Evolutionary conservation across 768 basidiomycete genomes (phyloP), one percentile per base, ranked within the genome.

Genomic region (Tulasnella sp.): DNA sequence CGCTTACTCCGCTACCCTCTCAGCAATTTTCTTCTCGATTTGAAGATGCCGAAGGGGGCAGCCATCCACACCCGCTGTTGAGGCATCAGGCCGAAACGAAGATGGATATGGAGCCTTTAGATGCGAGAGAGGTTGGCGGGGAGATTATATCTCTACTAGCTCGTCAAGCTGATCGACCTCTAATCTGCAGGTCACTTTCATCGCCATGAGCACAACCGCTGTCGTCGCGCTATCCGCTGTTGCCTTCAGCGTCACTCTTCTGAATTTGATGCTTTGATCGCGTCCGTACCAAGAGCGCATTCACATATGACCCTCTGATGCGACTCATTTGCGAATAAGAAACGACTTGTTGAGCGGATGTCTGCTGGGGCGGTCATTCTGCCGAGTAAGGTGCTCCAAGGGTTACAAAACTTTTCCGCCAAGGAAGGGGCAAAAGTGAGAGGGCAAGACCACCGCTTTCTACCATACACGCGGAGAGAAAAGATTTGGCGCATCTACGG

Each of bases 61-160:
- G 60, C n/a, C 60, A 64, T 24, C 60, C 60, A 28, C 60, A 64
- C 60, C 60, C 60, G n/a, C 60, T 64, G 5, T 64, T 64, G 60
- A 7, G 60, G 60, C n/a, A 24, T 12, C 60, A 28, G 24, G 24
- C 60, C 24, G 60, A 3, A 14, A 64, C 60, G 11, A 28, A 64
- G 14, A 31, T 64, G n/a, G 60, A 28, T 7, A 64, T 64, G 60
- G 60, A 64, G 31, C 60, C 60, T 31, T 64, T 64, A 9, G 60
- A 64, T 24, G n/a, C 60, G 16, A n/a, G 31, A 28, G 60, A 64
- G 31, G 60, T 64, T n/a, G 12, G 60, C 11, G 31, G 24, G 8
- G 31, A n/a, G 14, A 64, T 14, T 0, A 28, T 24, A 64, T 9
- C 60, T 64, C 9, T 6, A 2, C 14, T 12, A 31, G 8, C 16